Evolutionary conservation across 306 rosid species (phyloP), one percentile per base, ranked within the genome.

Genomic region (Glycine soja): DNA sequence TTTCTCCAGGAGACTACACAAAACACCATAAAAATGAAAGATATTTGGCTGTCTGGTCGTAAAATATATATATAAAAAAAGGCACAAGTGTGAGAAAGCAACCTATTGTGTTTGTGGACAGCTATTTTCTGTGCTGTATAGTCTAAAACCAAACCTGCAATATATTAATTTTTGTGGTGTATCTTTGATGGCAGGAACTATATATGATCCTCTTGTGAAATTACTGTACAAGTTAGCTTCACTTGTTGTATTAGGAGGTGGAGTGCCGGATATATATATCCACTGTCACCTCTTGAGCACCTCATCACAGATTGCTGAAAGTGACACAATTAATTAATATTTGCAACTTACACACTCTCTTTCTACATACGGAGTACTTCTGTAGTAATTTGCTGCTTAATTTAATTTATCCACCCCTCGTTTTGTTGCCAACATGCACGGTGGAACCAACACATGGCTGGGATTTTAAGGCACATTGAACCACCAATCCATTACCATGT

Each of bases 231-330:
- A 34, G 38, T 4, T 34, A 34, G 38, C 3, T 68, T 32, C 13
- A 32, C 8, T 59, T 74, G 79, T 69, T 57, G 16, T 45, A 38
- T 70, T 51, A 54, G 34, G 36, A 56, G 72, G 3, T 64, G 10
- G 75, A 52, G 51, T 30, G 65, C 10, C 18, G 4, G 19, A 6
- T 6, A 14, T 19, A 53, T 53, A 66, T 14, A 70, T 50, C 3
- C 40, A 58, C 34, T 11, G 1, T 16, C 58, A 48, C 16, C 70
- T 42, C 68, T 53, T 15, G 67, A 34, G 1, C 38, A 59, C 54
- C 52, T 24, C 30, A 24, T 58, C 64, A 63, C 82, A 77, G 82
- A 82, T 62, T 32, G 69, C 48, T 51, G 80, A 77, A 52, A 77
- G 13, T 64, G 86, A 77, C 79, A n/a, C 10, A 24, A 24, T 24